Evolutionary conservation across 495 filamentous ascomycete species (phyloP).

Genomic region (Neurospora sp.): DNA sequence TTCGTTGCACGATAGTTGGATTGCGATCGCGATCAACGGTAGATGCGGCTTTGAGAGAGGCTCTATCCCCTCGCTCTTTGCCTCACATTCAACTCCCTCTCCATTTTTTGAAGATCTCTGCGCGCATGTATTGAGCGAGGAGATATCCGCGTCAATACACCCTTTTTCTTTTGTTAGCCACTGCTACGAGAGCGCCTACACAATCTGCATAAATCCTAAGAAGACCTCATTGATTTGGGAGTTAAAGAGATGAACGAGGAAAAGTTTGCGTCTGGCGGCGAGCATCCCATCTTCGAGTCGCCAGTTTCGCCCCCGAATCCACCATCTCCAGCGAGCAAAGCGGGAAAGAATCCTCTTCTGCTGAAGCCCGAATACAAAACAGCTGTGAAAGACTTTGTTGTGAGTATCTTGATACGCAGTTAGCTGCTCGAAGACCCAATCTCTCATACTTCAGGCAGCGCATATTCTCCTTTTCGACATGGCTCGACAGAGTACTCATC

Average conservation of each 20-base stretch:
- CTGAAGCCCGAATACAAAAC: conserved; percentile 18
- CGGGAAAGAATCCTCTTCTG: conserved; percentile 10
- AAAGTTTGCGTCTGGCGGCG: not conserved
- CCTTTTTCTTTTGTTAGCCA: not conserved
- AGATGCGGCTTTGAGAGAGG: not conserved
- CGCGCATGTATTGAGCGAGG: not conserved
- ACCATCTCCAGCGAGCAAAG: not conserved
- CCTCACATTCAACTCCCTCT: not conserved
- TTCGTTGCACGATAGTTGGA: not conserved
- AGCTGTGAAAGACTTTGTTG: conserved; percentile 26
- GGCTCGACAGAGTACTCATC: conserved; percentile 31
- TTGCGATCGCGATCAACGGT: not conserved
- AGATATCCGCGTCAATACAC: not conserved
- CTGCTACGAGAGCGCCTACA: not conserved
- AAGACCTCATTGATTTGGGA: not conserved
- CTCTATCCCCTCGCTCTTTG: not conserved
- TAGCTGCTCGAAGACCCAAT: not conserved
- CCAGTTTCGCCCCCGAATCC: not conserved
- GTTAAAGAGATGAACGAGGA: not conserved
- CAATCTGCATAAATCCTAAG: not conserved
- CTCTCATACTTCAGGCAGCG: conserved; percentile 22
- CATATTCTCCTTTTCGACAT: conserved; percentile 40
- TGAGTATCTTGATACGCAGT: conserved; percentile 4
- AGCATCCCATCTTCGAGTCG: not conserved
- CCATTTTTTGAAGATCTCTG: not conserved